phyloP scores from a whole-genome alignment of 139 green algal genomes.

The Nannochloris sp. region DNA sequence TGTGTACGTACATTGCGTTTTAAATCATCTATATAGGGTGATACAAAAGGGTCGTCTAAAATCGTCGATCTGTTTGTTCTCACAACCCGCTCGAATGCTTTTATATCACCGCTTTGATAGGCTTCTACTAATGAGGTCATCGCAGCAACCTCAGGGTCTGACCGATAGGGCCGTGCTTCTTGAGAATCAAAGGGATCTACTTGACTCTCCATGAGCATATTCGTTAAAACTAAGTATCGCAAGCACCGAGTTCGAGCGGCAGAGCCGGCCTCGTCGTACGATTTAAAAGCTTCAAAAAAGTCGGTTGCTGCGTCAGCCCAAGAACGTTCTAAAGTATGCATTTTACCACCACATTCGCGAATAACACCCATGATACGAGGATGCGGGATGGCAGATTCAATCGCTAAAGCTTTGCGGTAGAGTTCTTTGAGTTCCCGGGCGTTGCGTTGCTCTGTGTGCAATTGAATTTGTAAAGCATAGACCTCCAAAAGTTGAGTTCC shows the following conservation, averaged over 20 bases:
- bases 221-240: conserved; percentile 97
- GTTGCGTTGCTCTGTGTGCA: conserved; percentile 90
- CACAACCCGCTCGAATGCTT: conserved; percentile 90
- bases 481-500: conserved; percentile 97
- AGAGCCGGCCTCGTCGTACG: conserved; percentile 85
- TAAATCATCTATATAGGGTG: conserved; percentile 93
- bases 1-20: conserved; percentile 91
- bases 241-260: conserved; percentile 84
- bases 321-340: conserved; percentile 90
- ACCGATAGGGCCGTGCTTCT: conserved; percentile 89
- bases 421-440: conserved; percentile 89
- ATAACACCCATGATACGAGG: conserved; percentile 97
- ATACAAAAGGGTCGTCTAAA: conserved; percentile 95
- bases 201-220: conserved; percentile 95
- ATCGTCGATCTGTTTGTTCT: conserved; percentile 59
- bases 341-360: conserved; percentile 96
- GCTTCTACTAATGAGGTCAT: conserved; percentile 95
- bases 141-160: conserved; percentile 64
- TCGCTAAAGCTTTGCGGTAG: conserved; percentile 65
- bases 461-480: conserved; percentile 96
- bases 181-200: conserved; percentile 95
- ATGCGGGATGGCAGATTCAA: conserved; percentile 95
- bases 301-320: conserved; percentile 89
- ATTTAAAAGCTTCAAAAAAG: conserved; percentile 99
- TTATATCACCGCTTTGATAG: conserved; percentile 91